Conservation (phyloP, 352 stramenopile genomes). For the Pythium myriotylum region DNA sequence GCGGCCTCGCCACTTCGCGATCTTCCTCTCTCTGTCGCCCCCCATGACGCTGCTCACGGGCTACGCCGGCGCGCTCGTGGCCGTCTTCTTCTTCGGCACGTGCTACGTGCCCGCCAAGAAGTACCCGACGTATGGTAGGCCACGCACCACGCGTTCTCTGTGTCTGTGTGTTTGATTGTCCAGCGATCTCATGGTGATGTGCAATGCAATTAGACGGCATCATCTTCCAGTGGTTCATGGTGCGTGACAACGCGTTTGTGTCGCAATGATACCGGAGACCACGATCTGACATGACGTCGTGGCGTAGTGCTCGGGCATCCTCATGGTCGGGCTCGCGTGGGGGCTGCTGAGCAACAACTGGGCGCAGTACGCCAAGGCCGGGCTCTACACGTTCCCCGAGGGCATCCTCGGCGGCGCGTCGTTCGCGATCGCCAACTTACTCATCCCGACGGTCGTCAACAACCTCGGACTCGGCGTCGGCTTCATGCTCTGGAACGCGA, state of each 20-base stretch:
- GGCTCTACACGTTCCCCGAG: slow-evolving; percentile 80
- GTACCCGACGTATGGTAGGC: slow-evolving; percentile 79
- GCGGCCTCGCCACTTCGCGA: background rate
- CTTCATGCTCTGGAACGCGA: slow-evolving; percentile 89
- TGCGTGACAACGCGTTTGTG: slow-evolving; percentile 22
- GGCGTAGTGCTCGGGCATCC: slow-evolving; percentile 75
- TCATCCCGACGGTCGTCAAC: slow-evolving; percentile 88
- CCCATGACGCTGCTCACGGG: slow-evolving; percentile 42
- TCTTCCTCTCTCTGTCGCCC: background rate
- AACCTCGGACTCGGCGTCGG: slow-evolving; percentile 74
- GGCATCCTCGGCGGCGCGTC: slow-evolving; percentile 75
- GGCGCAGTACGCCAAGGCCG: slow-evolving; percentile 67
- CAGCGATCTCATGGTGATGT: background rate
- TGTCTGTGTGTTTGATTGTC: background rate
- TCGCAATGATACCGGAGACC: too few species aligned
- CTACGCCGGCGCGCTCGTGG: slow-evolving; percentile 61
- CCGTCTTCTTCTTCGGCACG: slow-evolving; percentile 84
- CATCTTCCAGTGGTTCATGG: slow-evolving; percentile 91
- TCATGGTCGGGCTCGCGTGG: slow-evolving; percentile 79
- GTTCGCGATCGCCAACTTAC: slow-evolving; percentile 79
- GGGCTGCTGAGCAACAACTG: slow-evolving; percentile 83
- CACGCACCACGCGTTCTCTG: too few species aligned
- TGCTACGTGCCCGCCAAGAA: slow-evolving; percentile 86
- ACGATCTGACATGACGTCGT: background rate
- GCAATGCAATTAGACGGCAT: slow-evolving; percentile 63